Conservation (phyloP, 1,139 yeast genomes). For the Diutina scorzettiae region DNA sequence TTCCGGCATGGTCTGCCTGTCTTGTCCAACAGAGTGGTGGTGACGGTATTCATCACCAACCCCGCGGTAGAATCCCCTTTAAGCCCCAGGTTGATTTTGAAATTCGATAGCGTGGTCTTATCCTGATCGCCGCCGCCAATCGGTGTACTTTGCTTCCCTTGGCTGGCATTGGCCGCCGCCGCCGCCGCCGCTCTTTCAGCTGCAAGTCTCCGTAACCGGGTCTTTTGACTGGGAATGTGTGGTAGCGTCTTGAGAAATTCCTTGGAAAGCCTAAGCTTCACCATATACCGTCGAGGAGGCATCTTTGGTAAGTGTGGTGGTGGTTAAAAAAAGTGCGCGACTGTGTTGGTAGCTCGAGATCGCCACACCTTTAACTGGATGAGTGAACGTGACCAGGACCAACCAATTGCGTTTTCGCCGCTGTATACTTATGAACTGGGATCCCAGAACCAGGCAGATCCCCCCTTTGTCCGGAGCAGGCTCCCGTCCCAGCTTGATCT, state of each 20-base stretch:
- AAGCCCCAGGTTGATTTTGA: conserved; percentile 28
- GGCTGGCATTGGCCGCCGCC: conserved; percentile 13
- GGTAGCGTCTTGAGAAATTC: conserved; percentile 24
- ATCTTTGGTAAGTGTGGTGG: neutral
- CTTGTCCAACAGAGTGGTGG: conserved; percentile 8
- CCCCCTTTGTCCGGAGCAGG: neutral
- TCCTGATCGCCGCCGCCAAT: conserved; percentile 8
- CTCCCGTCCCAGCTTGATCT: conserved; percentile 10
- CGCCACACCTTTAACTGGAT: too few species aligned
- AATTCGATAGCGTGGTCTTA: conserved; percentile 14
- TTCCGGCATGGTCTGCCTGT: conserved; percentile 10
- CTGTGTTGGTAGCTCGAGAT: too few species aligned
- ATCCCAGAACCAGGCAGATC: neutral
- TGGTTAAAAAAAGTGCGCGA: too few species aligned
- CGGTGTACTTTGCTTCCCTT: conserved; percentile 13
- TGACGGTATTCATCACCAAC: conserved; percentile 25
- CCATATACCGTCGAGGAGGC: conserved; percentile 14
- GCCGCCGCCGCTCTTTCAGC: conserved; percentile 10
- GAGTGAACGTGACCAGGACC: too few species aligned
- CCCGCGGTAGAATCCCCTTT: conserved; percentile 34
- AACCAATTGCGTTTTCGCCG: neutral
- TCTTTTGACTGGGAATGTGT: conserved; percentile 21
- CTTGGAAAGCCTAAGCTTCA: conserved; percentile 21
- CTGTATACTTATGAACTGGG: neutral
- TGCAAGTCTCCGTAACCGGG: conserved; percentile 19